Evolutionary conservation across 73 alveolate species (phyloP).

Genomic region (Paramecium octaurelia): DNA sequence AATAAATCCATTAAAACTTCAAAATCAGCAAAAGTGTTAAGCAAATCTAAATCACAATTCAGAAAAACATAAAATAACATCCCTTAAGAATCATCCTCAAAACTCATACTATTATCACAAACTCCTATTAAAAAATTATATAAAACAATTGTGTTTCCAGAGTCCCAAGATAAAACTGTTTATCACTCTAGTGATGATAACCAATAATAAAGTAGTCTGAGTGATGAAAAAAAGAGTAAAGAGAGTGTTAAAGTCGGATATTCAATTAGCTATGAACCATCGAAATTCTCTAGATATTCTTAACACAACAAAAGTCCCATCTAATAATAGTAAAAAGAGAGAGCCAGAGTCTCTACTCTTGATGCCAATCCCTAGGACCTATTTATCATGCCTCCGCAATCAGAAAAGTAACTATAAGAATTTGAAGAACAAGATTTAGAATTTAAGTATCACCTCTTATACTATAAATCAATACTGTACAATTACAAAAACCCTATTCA

Average conservation of each 20-base stretch:
- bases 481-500: conserved; percentile 11
- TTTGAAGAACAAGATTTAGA: conserved; percentile 1
- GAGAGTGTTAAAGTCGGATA: not conserved
- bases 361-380: not conserved
- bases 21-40: not conserved
- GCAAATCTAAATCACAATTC: not conserved
- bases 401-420: not conserved
- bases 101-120: not conserved
- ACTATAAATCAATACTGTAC: not conserved
- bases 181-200: not conserved
- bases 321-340: not conserved
- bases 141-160: not conserved
- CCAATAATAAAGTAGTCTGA: not conserved
- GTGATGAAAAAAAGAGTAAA: not conserved
- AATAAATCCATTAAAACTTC: not conserved
- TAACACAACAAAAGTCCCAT: not conserved
- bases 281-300: not conserved
- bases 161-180: not conserved
- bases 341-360: conserved; percentile 30
- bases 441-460: not conserved
- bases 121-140: not conserved
- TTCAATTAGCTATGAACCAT: not conserved
- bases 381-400: not conserved
- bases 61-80: not conserved
- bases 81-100: not conserved